Evolutionary conservation across 768 basidiomycete genomes (phyloP).

Genomic region (Russula brevipes): DNA sequence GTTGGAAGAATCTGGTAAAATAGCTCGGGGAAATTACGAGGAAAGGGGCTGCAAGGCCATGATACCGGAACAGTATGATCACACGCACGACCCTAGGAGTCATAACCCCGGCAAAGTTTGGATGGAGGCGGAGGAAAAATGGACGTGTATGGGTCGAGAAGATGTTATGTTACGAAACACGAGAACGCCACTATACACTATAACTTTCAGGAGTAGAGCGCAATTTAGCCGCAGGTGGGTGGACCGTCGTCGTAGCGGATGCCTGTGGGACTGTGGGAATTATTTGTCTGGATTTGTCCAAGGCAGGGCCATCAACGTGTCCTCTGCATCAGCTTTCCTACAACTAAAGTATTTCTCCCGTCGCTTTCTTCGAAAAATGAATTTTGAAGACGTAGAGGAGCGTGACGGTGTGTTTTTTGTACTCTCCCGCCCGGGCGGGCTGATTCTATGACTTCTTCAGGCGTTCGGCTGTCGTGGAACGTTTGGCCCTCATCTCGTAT

Average conservation of each 20-base stretch:
- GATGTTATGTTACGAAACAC: too few relatives aligned
- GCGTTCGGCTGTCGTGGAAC: conserved; percentile 96
- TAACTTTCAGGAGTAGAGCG: too few relatives aligned
- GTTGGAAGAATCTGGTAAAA: not conserved
- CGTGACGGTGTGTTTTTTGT: conserved; percentile 66
- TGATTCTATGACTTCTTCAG: conserved; percentile 37
- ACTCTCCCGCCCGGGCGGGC: not conserved
- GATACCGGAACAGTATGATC: not conserved
- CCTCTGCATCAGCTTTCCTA: conserved; percentile 8
- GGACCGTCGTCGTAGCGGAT: too few relatives aligned
- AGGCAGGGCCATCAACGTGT: conserved; percentile 20
- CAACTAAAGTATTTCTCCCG: not conserved
- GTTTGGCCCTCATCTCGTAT: conserved; percentile 98
- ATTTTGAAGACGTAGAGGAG: conserved; percentile 97
- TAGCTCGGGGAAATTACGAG: not conserved
- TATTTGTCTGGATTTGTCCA: conserved; percentile 4
- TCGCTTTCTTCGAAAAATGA: conserved; percentile 34
- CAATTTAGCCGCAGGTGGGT: too few relatives aligned
- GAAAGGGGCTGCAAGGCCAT: not conserved
- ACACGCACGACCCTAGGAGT: too few relatives aligned
- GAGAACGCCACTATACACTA: too few relatives aligned
- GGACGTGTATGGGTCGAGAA: too few relatives aligned
- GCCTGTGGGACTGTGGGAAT: not conserved
- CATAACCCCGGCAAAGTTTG: too few relatives aligned
- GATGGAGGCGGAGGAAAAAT: too few relatives aligned